Evolutionary conservation across 257 asterid genomes (phyloP), one percentile per base, ranked within the genome.

Genomic region (Penstemon newberryi): DNA sequence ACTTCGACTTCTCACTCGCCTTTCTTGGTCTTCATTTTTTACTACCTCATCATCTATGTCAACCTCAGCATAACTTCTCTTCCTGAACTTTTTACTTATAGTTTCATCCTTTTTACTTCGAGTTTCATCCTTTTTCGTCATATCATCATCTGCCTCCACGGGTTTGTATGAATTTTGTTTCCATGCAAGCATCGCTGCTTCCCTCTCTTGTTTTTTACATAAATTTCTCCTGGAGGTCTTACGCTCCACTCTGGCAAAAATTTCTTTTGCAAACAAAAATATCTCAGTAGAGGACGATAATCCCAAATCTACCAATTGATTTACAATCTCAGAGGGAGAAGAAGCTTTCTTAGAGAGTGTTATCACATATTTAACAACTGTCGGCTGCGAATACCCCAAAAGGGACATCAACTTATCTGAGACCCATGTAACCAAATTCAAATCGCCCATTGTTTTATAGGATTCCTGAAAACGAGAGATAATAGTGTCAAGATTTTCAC

Each of bases 41-140:
- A 73, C 84, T n/a, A 55, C 96, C 91, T 86, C 96, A 53, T 86
- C 93, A 73, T 94, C 96, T 71, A 73, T 70, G 39, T 87, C 95
- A 64, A 81, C 92, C 12, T 83, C 79, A 77, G 73, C 71, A 61
- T 85, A 91, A 70, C 82, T 76, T 80, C 99, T 85, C 77, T 70
- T 90, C 85, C 99, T 87, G 64, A 93, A 93, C 82, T 81, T 89
- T 66, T 90, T 90, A 58, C 65, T 73, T 47, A 69, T 82, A 11
- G 74, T 56, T 57, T 87, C 89, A 72, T 81, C 90, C 73, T 83
- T 84, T 59, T 74, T 84, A 61, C 75, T 19, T 25, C 33, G 33
- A 25, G 64, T 56, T 74, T 82, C 87, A 37, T 75, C 33, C 33
- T 25, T 86, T 42, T 80, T 86, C 41, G 33, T 2, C 2, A 25